Evolutionary conservation across 2,329 filamentous ascomycete species (phyloP).

Genomic region (Pseudogymnoascus sp.): DNA sequence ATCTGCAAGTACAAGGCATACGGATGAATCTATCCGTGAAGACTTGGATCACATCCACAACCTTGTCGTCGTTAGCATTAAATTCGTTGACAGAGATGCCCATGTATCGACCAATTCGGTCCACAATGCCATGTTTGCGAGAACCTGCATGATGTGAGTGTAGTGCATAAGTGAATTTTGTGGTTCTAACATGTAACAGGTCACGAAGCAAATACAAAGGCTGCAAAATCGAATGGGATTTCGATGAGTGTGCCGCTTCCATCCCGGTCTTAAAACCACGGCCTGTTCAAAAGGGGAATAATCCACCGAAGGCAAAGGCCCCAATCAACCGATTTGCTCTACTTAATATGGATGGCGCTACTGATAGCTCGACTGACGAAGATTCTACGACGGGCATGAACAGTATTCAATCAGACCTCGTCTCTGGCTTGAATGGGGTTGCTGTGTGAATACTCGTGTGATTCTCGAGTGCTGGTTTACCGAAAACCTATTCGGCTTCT

Average conservation of each 20-base stretch:
- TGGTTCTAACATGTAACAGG: constrained; percentile 14
- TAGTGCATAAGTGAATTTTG: constrained; percentile 14
- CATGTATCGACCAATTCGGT: constrained; percentile 71
- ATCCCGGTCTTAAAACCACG: constrained; percentile 16
- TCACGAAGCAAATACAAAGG: constrained; percentile 57
- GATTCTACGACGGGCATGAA: neutral
- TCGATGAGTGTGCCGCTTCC: constrained; percentile 58
- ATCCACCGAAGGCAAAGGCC: constrained; percentile 30
- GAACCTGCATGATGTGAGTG: constrained; percentile 64
- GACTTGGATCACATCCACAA: constrained; percentile 81
- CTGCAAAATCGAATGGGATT: constrained; percentile 60
- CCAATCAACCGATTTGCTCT: constrained; percentile 54
- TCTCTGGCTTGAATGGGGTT: neutral
- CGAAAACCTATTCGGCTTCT: neutral
- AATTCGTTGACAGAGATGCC: constrained; percentile 49
- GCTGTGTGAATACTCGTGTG: neutral
- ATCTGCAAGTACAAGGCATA: constrained; percentile 48
- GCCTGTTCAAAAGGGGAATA: constrained; percentile 22
- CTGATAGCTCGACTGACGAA: neutral
- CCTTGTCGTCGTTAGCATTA: constrained; percentile 59
- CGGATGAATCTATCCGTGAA: constrained; percentile 54
- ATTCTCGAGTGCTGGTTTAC: neutral
- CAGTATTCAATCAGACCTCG: neutral
- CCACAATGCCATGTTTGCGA: constrained; percentile 64
- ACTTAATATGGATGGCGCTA: constrained; percentile 40